Base-by-base conservation (phyloP, 208 protist species). In the Novymonas esmeraldas region DNA sequence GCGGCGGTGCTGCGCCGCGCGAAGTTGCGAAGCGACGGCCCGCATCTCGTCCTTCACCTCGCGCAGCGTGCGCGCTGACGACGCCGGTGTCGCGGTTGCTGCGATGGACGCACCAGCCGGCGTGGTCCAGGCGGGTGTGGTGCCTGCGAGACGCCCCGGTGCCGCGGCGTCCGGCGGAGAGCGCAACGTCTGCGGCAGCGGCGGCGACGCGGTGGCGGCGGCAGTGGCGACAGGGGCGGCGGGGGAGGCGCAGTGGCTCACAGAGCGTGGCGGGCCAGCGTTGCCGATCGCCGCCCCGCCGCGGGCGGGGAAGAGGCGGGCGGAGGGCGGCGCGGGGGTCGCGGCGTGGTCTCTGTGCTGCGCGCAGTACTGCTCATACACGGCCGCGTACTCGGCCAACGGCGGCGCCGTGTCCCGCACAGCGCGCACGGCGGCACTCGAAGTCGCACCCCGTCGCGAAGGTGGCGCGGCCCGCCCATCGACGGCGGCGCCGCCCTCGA, bases 31-130 rank as follows among this genome's bases (percentile, higher is more conserved):
- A 0, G 81, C 75, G 26, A 90, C 45, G 13, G 51, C 46, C 1
- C 73, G 58, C 64, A 93, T 68, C 52, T 82, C 66, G 24, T 51
- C 20, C 73, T 92, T 92, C 14, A 95, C 24, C 14, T 78, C 78
- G 1, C 71, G 54, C 11, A 88, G 66, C 52, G 64, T 50, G n/a
- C 33, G 0, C 50, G 58, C n/a, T 0, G 34, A 42, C 9, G 65
- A 34, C 3, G 60, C 49, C 44, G 39, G 42, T 13, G 50, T 68
- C 6, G 38, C n/a, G 20, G 41, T 38, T 14, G 26, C 34, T 24
- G 55, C 10, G 13, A 45, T 31, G n/a, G 42, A 14, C 6, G 18
- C 14, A 18, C 20, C 38, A 44, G 45, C 20, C 34, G 14, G 20
- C n/a, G n/a, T n/a, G n/a, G n/a, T n/a, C n/a, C n/a, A n/a, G n/a